Conservation (phyloP, 305 asterid species). For the Fraxinus sp. region DNA sequence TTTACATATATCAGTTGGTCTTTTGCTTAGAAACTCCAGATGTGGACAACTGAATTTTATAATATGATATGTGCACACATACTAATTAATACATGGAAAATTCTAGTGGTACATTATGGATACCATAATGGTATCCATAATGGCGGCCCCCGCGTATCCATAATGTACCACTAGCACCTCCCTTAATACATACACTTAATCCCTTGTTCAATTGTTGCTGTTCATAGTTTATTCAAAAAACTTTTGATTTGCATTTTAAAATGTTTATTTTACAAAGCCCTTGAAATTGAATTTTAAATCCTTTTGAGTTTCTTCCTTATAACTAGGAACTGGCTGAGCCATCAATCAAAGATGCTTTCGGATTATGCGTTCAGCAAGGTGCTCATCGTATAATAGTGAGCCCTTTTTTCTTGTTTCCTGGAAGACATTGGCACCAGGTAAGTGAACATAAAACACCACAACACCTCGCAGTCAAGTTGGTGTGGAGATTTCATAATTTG, state of each 20-base stretch:
- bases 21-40: neutral
- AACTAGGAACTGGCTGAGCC: conserved; percentile 92
- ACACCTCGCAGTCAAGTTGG: neutral
- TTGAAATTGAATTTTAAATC: conserved; percentile 18
- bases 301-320: conserved; percentile 16
- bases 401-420: conserved; percentile 96
- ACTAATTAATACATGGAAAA: neutral
- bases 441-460: neutral
- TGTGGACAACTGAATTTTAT: neutral
- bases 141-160: too few species aligned
- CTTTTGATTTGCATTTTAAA: neutral
- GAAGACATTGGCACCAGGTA: conserved; percentile 95
- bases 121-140: too few species aligned
- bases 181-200: neutral
- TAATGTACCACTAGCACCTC: too few species aligned
- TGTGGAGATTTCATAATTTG: neutral
- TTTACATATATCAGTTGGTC: neutral
- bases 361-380: conserved; percentile 76
- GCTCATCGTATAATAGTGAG: conserved; percentile 81
- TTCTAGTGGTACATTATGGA: too few species aligned
- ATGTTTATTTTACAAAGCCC: neutral
- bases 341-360: conserved; percentile 78
- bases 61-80: neutral
- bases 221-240: neutral
- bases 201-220: neutral